Evolutionary conservation across 2,329 filamentous ascomycete genomes (phyloP).

Genomic region (Neonectria neomacrospora): DNA sequence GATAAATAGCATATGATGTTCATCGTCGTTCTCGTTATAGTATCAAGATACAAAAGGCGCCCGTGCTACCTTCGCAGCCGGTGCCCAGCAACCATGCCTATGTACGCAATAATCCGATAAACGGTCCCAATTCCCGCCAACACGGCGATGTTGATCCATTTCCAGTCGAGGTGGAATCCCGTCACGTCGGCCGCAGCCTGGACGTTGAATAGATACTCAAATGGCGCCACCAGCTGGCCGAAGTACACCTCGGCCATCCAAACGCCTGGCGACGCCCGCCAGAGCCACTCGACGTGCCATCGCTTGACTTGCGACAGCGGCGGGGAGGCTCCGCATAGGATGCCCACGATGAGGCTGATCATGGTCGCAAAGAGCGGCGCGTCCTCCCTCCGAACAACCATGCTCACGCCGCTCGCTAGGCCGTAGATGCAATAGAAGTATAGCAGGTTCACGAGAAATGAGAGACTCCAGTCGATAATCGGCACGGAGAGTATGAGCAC

Average conservation of each 20-base stretch:
- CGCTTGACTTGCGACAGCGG: constrained; percentile 58
- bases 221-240: constrained; percentile 60
- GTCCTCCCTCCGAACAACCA: constrained; percentile 66
- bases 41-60: neutral
- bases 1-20: neutral
- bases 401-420: constrained; percentile 62
- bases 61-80: constrained; percentile 34
- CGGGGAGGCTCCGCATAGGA: constrained; percentile 65
- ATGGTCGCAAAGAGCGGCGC: constrained; percentile 67
- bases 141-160: constrained; percentile 58
- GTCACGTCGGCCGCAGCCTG: constrained; percentile 55
- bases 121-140: constrained; percentile 56
- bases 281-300: constrained; percentile 67
- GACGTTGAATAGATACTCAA: constrained; percentile 62
- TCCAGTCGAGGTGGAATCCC: constrained; percentile 59
- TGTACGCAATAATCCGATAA: constrained; percentile 57
- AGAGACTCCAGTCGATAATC: constrained; percentile 59
- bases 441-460: constrained; percentile 62
- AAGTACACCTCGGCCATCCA: constrained; percentile 69
- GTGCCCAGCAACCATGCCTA: constrained; percentile 39
- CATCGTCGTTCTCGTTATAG: neutral
- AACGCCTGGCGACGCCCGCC: constrained; percentile 63
- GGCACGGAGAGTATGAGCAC: constrained; percentile 61
- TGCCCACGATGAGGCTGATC: constrained; percentile 62
- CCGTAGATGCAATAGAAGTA: constrained; percentile 71